Percentiles rank a stretch among this genome's conserved stretches.
Conservation (phyloP, 345 rosid species). For the Eucalyptus erythrocorys region DNA sequence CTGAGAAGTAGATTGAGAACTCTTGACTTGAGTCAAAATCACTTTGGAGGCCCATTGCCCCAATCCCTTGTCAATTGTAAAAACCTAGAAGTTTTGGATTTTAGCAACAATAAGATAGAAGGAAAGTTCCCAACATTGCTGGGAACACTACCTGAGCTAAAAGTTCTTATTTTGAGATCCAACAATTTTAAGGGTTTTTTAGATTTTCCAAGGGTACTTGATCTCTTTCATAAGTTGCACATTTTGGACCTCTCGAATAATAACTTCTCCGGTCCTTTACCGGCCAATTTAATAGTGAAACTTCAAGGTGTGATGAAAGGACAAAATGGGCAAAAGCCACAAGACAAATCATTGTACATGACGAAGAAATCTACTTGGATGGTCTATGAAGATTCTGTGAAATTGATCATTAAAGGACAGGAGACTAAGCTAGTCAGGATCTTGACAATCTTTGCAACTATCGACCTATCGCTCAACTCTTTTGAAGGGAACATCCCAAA, state of each 20-base stretch:
- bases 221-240: not conserved
- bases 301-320: not conserved
- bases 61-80: not conserved
- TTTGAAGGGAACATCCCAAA: not conserved
- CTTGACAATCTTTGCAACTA: not conserved
- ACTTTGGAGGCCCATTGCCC: not conserved
- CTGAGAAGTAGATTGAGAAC: not conserved
- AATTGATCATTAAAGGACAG: too few species aligned
- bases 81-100: not conserved
- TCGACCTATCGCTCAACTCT: too few species aligned
- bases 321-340: fast-evolving
- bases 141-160: fast-evolving
- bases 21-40: not conserved
- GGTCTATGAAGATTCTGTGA: too few species aligned
- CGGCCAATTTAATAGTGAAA: not conserved
- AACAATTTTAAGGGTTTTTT: not conserved
- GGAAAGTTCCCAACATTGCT: not conserved
- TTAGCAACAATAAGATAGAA: not conserved
- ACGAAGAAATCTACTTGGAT: too few species aligned
- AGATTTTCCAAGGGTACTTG: not conserved
- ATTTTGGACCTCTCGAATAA: not conserved
- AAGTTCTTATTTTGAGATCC: not conserved
- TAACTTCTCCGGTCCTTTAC: not conserved
- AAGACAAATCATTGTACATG: not conserved
- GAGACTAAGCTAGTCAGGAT: not conserved